Base-by-base conservation (phyloP, 2,329 filamentous ascomycete species). In the Fusarium abutilonis region DNA sequence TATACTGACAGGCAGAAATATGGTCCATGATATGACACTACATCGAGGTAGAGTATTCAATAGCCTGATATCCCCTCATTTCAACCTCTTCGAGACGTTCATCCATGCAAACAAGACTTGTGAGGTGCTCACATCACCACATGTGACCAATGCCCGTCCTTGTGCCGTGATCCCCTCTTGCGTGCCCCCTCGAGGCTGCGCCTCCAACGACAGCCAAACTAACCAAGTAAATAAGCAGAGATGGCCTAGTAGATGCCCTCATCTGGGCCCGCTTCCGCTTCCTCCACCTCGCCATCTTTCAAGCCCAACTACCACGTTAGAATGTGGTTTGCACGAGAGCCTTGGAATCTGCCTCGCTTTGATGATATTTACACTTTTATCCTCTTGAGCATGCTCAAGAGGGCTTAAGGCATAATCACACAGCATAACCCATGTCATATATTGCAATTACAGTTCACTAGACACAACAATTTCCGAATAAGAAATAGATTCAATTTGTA, bases 401-500 rank as follows among this genome's bases (percentile, higher is more conserved):
- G 9, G 13, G 29, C 29, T n/a, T 34, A 5, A 6, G 14, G 28
- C 9, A 21, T 15, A 23, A 15, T 19, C 8, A 52, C 32, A 15
- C 23, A 44, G 49, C 38, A 17, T 14, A 13, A 14, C 23, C 8
- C 23, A 29, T 21, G 32, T 56, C 41, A 56, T 34, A 35, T 32
- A 10, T 34, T 44, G 35, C 32, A 42, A 13, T 21, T 29, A 46
- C 26, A 32, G 11, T 35, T 35, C 14, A 42, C 3, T n/a, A 34
- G 14, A 29, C 21, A 9, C 6, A 17, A 23, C 5, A 21, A 32
- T 53, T 23, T 45, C 23, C 42, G 45, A 55, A 52, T 56, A 52
- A 60, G 55, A 58, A 64, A 66, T 56, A 68, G 43, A 67, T 53
- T 64, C 45, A 55, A 64, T 70, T 64, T 70, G 50, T 54, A 62